Percentiles rank a stretch among this genome's conserved stretches.
Conservation (phyloP, 805 yeast species). For the Clavispora vitiphila region DNA sequence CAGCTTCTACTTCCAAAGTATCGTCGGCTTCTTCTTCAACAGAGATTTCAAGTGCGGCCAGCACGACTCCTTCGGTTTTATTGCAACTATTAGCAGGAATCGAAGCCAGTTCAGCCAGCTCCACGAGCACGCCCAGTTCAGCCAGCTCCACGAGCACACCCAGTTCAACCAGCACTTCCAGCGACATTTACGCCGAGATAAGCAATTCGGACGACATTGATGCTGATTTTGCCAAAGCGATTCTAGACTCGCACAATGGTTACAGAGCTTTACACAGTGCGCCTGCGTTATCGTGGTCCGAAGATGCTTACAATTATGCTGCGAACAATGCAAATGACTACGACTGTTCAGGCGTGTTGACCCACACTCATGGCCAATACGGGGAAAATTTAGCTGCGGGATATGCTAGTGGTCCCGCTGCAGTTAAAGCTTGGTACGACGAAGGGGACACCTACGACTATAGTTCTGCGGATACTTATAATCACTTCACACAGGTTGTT, state of each 20-base stretch:
- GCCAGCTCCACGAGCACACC: no score
- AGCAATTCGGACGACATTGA: constrained; percentile 21
- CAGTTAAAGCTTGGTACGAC: constrained; percentile 37
- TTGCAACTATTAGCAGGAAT: neutral
- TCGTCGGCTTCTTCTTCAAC: constrained; percentile 1
- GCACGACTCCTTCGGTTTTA: no score
- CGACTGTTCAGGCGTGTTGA: constrained; percentile 33
- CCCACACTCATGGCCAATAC: constrained; percentile 34
- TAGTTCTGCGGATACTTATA: constrained; percentile 20
- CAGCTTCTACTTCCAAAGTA: constrained; percentile 2
- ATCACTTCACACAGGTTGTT: constrained; percentile 29
- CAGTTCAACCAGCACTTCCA: neutral
- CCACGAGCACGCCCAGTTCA: no score
- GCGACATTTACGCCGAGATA: constrained; percentile 15
- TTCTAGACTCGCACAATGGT: constrained; percentile 29
- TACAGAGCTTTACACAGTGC: constrained; percentile 29
- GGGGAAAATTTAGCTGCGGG: constrained; percentile 42
- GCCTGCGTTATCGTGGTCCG: constrained; percentile 27
- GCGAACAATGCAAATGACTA: constrained; percentile 29
- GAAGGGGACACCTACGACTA: constrained; percentile 30
- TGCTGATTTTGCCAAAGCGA: constrained; percentile 23
- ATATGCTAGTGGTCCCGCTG: constrained; percentile 23
- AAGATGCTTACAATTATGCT: constrained; percentile 29
- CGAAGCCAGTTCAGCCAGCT: no score
- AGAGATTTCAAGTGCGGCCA: neutral